Evolutionary conservation across 2,329 filamentous ascomycete genomes (phyloP), one percentile per base, ranked within the genome.

Genomic region (Cytospora paraplurivora): DNA sequence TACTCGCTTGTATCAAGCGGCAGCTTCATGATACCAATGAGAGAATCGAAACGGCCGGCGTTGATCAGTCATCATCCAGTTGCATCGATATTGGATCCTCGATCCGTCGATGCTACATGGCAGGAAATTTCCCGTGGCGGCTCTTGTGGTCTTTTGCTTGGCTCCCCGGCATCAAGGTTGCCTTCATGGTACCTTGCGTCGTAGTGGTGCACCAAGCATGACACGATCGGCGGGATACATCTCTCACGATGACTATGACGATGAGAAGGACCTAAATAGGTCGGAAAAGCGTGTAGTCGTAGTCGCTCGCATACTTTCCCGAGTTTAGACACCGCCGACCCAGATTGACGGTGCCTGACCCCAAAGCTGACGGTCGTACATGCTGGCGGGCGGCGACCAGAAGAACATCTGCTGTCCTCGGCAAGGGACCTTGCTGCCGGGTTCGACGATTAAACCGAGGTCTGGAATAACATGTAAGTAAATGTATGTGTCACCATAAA

Each of bases 381-480:
- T 49, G 51, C n/a, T 61, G 32, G 59, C 38, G 38, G 59, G 59
- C 11, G 59, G 59, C 59, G 58, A 51, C 56, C 64, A 66, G 54
- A 66, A 66, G 41, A 59, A 60, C 56, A 65, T 63, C 52, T 65
- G 63, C 35, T 66, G 62, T 41, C 62, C 64, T 32, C 61, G 37
- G 19, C 64, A 66, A 17, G 64, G 64, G n/a, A 66, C 54, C 38
- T 64, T 66, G 35, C 54, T 56, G 62, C 64, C 62, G 55, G 57
- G 49, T 17, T 66, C 53, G 37, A 60, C 53, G 21, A 63, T 58
- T 33, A 55, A 66, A 7, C 64, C 62, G 49, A 66, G 58, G 57
- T 64, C 64, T 66, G 44, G 62, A 54, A 66, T 4, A 52, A 19
- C 32, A 27, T 64, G 64, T 66, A 60, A 66, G 62, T 53, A 66